Evolutionary conservation across 2,329 filamentous ascomycete genomes (phyloP).

Genomic region (Epichloe bromicola): DNA sequence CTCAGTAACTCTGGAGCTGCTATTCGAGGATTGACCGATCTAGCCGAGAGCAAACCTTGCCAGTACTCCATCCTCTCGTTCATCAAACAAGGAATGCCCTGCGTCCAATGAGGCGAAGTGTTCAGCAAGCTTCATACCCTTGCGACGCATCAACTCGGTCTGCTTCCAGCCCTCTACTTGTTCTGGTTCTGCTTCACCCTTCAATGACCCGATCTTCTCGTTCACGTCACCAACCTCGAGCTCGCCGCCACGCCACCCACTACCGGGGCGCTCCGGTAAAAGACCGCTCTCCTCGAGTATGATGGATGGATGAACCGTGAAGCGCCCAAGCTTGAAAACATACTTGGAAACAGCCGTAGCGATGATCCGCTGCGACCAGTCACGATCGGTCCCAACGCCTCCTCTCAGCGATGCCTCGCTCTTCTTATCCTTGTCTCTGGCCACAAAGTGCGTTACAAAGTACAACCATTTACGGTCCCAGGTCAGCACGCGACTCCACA

Average conservation of each 20-base stretch:
- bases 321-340: constrained; percentile 65
- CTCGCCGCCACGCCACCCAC: constrained; percentile 40
- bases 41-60: not conserved
- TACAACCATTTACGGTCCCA: constrained; percentile 81
- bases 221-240: constrained; percentile 9
- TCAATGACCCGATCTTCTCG: not conserved
- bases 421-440: constrained; percentile 33
- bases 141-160: not conserved
- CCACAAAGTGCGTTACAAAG: constrained; percentile 60
- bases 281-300: constrained; percentile 59
- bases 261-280: constrained; percentile 56
- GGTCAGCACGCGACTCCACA: constrained; percentile 55
- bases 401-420: too few relatives aligned
- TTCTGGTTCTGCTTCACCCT: too few relatives aligned
- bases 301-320: constrained; percentile 73
- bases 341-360: constrained; percentile 41
- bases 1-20: too few relatives aligned
- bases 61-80: not conserved
- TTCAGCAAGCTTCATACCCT: too few relatives aligned
- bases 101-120: too few relatives aligned
- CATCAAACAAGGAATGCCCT: constrained; percentile 10
- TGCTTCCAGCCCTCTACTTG: too few relatives aligned
- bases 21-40: too few relatives aligned
- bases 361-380: constrained; percentile 20
- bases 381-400: too few relatives aligned